Conservation (phyloP, 1,139 yeast genomes). For the Taphrina wiesneri region DNA sequence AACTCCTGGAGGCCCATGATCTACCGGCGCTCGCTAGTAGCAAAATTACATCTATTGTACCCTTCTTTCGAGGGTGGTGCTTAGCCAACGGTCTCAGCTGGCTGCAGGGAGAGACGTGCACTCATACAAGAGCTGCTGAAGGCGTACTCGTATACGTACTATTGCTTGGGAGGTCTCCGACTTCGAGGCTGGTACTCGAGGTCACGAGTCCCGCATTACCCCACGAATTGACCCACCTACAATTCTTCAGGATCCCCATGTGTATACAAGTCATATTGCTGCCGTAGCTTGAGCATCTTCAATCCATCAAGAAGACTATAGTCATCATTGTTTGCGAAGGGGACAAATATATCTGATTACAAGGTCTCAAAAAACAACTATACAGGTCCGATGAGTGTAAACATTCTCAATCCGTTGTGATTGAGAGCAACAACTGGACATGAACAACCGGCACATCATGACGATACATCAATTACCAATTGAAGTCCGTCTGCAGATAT, state of each 20-base stretch:
- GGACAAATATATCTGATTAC: background rate
- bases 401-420: background rate
- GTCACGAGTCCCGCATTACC: background rate
- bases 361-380: background rate
- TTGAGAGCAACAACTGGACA: background rate
- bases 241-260: background rate
- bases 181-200: background rate
- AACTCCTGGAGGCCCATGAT: too few relatives aligned
- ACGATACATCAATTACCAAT: background rate
- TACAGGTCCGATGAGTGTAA: background rate
- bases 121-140: too few relatives aligned
- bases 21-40: too few relatives aligned
- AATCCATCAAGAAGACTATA: background rate
- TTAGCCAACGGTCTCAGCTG: too few relatives aligned
- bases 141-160: too few relatives aligned
- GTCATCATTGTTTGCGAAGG: background rate
- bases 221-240: background rate
- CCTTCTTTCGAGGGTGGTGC: too few relatives aligned
- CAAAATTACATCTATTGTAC: too few relatives aligned
- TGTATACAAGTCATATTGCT: background rate
- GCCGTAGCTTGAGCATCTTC: background rate
- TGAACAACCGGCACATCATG: background rate
- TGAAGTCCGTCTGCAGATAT: constrained; percentile 10
- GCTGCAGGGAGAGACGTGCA: background rate
- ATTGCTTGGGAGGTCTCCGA: background rate